Evolutionary conservation across 225 moss, liverwort and hornwort genomes (phyloP), one percentile per base, ranked within the genome.

Genomic region (Bryoerythrophyllum caledonicum): DNA sequence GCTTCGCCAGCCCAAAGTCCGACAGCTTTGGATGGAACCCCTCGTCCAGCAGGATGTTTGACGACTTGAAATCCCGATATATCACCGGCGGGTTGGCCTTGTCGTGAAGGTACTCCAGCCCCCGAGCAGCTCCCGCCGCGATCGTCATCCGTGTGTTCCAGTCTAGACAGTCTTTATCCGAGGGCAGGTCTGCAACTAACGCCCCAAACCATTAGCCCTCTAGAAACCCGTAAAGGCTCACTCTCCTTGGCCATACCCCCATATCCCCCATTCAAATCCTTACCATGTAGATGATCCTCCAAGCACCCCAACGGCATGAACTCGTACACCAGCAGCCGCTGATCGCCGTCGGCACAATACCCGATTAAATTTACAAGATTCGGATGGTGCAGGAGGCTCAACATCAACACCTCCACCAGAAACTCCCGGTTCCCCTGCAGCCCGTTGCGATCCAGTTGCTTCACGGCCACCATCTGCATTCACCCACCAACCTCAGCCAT

Each of bases 91-190:
- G 97, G 66, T 99, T 95, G 35, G 97, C 99, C 85, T 99, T 99
- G 72, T 99, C 95, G 67, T 99, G 99, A 82, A 99, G 75, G 66
- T 99, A 93, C 82, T 99, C 99, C 77, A 99, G 75, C 59, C 99
- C 99, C 82, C 93, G 84, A 21, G 99, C 99, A 32, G 99, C 99
- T 64, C 99, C 99, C n/a, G 95, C 99, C 60, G 99, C 99, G 80
- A 99, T 95, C 79, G 95, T 99, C 99, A 99, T 99, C 30, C 99
- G 89, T 8, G 93, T 95, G 71, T 99, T 99, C 99, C 99, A 99
- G 86, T 99, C 99, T 85, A 99, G 74, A 15, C 95, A 90, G 60
- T 99, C 95, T 78, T 95, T 95, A 69, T 99, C 95, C 56, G 89
- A 79, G n/a, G 99, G 93, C 67, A 99, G 67, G 86, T 95, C 99